These are phyloP conservation scores for Metschnikowia bowlesiae DNA, from an alignment of 805 yeast genomes.

Conservation along the genomic window DNA sequence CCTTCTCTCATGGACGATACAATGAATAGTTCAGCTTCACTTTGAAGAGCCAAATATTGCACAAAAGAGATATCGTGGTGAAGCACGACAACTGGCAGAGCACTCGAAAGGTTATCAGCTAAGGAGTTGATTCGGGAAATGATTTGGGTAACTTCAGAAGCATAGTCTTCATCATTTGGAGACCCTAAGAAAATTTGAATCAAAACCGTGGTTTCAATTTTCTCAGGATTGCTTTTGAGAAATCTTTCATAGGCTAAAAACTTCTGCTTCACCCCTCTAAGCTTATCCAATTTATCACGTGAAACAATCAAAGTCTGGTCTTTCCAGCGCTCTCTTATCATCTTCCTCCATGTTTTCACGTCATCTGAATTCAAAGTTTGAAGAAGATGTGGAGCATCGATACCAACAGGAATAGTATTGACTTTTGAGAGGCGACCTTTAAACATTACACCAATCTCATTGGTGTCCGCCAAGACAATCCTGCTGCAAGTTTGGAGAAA, in stretches of 20 bases:
- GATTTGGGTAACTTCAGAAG: slow-evolving; percentile 66
- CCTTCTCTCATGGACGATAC: slow-evolving; percentile 95
- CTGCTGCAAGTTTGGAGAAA: slow-evolving; percentile 87
- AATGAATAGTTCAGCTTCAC: slow-evolving; percentile 83
- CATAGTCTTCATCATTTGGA: slow-evolving; percentile 56
- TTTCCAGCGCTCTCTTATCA: slow-evolving; percentile 78
- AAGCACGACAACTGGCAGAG: slow-evolving; percentile 80
- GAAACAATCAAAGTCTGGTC: slow-evolving; percentile 69
- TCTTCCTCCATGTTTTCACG: slow-evolving; percentile 60
- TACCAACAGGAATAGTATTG: slow-evolving; percentile 68
- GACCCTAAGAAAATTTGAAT: slow-evolving; percentile 76
- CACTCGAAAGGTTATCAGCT: slow-evolving; percentile 63
- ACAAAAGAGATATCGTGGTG: slow-evolving; percentile 86
- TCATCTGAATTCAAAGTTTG: slow-evolving; percentile 42
- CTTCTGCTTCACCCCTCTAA: slow-evolving; percentile 87
- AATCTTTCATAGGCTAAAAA: slow-evolving; percentile 81
- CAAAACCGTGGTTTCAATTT: slow-evolving; percentile 63
- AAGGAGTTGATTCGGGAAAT: slow-evolving; percentile 82
- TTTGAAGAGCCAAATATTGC: slow-evolving; percentile 80
- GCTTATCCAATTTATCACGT: slow-evolving; percentile 81
- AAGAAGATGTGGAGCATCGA: slow-evolving; percentile 60
- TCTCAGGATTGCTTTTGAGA: slow-evolving; percentile 66
- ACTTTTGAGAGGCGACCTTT: slow-evolving; percentile 55
- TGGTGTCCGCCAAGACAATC: slow-evolving; percentile 77
- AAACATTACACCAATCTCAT: slow-evolving; percentile 54